phyloP scores from a whole-genome alignment of 176 grass and related monocot species.

The Aegilops umbellulata region DNA sequence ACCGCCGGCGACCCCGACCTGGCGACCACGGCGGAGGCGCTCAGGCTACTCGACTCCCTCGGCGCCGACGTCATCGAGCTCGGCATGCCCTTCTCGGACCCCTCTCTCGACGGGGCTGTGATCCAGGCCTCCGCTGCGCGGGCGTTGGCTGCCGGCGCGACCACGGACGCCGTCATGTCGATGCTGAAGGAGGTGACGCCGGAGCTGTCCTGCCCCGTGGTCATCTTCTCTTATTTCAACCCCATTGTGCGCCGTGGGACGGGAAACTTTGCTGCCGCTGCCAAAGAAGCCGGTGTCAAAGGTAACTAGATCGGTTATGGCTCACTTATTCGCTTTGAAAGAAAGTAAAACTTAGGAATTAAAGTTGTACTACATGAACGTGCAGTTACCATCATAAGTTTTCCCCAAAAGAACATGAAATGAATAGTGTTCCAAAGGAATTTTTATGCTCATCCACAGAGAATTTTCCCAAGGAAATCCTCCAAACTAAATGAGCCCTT shows the following conservation, averaged over 20 bases:
- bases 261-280: conserved; percentile 47
- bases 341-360: no score
- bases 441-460: no score
- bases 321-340: no score
- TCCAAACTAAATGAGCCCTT: no score
- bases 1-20: conserved; percentile 93
- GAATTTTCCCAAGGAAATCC: no score
- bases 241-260: conserved; percentile 56
- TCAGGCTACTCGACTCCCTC: conserved; percentile 67
- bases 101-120: conserved; percentile 61
- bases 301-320: conserved; percentile 16
- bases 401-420: no score
- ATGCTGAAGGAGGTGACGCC: conserved; percentile 47
- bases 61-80: conserved; percentile 88
- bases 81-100: conserved; percentile 80
- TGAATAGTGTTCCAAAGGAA: no score
- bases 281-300: conserved; percentile 44
- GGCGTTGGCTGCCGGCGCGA: conserved; percentile 50
- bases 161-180: conserved; percentile 43
- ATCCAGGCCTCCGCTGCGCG: conserved; percentile 75
- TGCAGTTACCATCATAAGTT: no score
- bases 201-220: conserved; percentile 60
- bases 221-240: conserved; percentile 74
- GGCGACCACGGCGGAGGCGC: conserved; percentile 63
- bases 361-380: no score